These are phyloP conservation scores for Candida ipomoeae DNA, from an alignment of 805 yeast genomes.

Conservation along the genomic window DNA sequence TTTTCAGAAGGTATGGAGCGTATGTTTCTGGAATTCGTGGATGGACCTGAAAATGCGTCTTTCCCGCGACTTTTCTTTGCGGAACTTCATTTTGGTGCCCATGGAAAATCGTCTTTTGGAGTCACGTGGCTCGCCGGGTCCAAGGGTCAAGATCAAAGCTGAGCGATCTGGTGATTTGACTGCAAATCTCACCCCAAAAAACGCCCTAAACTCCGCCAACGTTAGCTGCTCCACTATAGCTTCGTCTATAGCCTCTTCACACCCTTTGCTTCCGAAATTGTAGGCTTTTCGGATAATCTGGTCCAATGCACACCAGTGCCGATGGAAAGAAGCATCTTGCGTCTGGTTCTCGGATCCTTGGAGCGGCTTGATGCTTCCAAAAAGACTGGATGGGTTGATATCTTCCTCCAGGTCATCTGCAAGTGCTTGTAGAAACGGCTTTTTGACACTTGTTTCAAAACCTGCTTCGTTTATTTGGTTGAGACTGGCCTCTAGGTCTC, in stretches of 20 bases:
- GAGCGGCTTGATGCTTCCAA: conserved; percentile 23
- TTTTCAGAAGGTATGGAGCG: background rate
- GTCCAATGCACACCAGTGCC: conserved; percentile 48
- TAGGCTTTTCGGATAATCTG: conserved; percentile 45
- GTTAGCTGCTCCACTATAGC: conserved; percentile 27
- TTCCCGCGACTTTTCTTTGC: background rate
- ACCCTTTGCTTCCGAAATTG: conserved; percentile 31
- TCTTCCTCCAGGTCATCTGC: conserved; percentile 3
- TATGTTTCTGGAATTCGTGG: background rate
- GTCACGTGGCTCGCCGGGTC: background rate
- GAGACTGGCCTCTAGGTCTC: conserved; percentile 35
- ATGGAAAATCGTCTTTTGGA: background rate
- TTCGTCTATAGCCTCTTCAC: conserved; percentile 33
- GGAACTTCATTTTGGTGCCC: background rate
- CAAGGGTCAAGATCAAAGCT: conserved; percentile 22
- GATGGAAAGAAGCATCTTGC: conserved; percentile 13
- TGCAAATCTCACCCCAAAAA: conserved; percentile 33
- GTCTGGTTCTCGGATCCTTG: conserved; percentile 23
- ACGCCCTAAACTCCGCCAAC: conserved; percentile 28
- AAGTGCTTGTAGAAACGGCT: conserved; percentile 30
- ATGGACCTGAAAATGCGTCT: background rate
- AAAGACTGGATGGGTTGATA: conserved; percentile 19
- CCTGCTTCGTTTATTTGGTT: conserved; percentile 25
- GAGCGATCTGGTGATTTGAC: conserved; percentile 33
- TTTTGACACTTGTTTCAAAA: conserved; percentile 19